phyloP scores from a whole-genome alignment of 768 basidiomycete species.

The Lactarius pseudohatsudake region DNA sequence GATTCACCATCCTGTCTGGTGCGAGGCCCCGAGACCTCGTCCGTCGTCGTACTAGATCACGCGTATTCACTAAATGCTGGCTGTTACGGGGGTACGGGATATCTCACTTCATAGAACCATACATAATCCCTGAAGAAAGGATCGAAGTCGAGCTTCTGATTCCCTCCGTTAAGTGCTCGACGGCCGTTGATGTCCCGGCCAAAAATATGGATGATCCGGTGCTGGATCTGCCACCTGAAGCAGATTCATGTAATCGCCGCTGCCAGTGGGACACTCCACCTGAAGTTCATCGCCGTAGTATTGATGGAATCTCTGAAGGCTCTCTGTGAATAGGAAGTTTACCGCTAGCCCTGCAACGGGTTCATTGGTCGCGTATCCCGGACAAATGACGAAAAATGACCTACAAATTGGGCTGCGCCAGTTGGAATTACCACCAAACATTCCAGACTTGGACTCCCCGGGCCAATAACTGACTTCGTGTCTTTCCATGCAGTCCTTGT shows the following conservation, averaged over 20 bases:
- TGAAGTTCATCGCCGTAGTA: constrained; percentile 93
- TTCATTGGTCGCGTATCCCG: constrained; percentile 13
- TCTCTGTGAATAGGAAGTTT: constrained; percentile 94
- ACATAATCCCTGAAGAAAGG: constrained; percentile 97
- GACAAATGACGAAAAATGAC: constrained; percentile 28
- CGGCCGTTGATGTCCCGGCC: constrained; percentile 85
- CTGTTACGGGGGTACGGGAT: not conserved
- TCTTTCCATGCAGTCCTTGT: constrained; percentile 90
- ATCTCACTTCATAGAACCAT: constrained; percentile 84
- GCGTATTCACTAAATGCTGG: not conserved
- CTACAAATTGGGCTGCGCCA: constrained; percentile 91
- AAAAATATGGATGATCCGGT: constrained; percentile 98
- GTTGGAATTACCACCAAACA: constrained; percentile 99
- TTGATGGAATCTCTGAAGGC: constrained; percentile 94
- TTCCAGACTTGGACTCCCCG: constrained; percentile 93
- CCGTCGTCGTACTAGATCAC: constrained; percentile 77
- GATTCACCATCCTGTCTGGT: constrained; percentile 93
- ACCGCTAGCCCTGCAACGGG: constrained; percentile 78
- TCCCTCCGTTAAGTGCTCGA: constrained; percentile 90
- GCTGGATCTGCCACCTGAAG: constrained; percentile 95
- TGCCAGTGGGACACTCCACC: constrained; percentile 95
- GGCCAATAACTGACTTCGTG: constrained; percentile 98
- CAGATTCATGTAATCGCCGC: constrained; percentile 97
- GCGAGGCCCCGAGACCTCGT: constrained; percentile 93
- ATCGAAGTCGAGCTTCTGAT: constrained; percentile 82